A percentile compares a stretch with the other conserved stretches of the same genome.
These are phyloP conservation scores for Pythium coloratum DNA, from an alignment of 352 stramenopile species.

Conservation along the genomic window DNA sequence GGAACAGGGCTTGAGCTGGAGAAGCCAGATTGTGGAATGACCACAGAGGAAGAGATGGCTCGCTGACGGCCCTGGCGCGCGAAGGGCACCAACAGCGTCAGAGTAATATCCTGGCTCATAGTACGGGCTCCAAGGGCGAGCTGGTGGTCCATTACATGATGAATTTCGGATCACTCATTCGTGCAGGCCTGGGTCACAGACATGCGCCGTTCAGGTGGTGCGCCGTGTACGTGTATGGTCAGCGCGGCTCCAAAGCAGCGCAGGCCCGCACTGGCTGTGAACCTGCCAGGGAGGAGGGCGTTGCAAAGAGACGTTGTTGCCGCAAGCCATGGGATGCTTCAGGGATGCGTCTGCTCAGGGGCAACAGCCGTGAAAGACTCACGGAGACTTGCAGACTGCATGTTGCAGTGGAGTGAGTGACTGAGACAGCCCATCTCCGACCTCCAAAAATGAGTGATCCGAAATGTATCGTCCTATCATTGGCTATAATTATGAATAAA, in stretches of 20 bases:
- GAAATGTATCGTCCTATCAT: conserved; percentile 3
- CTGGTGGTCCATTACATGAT: neutral
- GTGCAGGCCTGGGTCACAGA: conserved; percentile 2
- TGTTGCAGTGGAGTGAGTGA: neutral
- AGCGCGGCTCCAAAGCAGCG: neutral
- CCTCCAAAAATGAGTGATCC: conserved; percentile 10
- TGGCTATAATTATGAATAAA: neutral
- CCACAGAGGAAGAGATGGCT: neutral
- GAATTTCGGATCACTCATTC: conserved; percentile 27
- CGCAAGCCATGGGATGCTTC: neutral
- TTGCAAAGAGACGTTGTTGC: neutral
- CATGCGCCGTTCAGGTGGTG: conserved; percentile 2
- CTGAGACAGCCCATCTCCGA: neutral
- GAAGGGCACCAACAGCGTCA: neutral
- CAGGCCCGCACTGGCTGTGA: neutral
- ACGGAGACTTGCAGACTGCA: neutral
- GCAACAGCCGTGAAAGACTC: neutral
- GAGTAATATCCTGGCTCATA: neutral
- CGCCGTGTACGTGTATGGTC: neutral
- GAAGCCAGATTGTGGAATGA: conserved; percentile 19
- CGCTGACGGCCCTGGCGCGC: neutral
- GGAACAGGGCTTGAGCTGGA: neutral
- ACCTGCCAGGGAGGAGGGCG: neutral
- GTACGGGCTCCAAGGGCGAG: neutral
- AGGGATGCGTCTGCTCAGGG: neutral